Conservation (phyloP, 768 basidiomycete species). For the Sporobolomyces roseus region DNA sequence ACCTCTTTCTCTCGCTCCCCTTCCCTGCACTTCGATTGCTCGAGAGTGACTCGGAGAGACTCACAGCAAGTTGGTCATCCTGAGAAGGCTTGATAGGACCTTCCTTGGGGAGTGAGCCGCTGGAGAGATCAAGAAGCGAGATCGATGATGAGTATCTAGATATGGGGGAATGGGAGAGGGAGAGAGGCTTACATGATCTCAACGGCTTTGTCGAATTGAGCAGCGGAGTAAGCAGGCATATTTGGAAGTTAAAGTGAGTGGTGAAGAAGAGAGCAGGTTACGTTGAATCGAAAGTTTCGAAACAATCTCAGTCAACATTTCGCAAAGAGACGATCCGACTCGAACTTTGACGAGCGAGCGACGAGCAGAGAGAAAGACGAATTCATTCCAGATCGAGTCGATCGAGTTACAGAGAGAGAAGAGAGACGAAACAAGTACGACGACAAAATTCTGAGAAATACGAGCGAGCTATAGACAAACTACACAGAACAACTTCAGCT, state of each 20-base stretch:
- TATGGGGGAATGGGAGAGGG: neutral
- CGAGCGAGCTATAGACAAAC: no score
- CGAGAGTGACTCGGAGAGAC: constrained; percentile 45
- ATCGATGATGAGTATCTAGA: neutral
- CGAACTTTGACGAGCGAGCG: no score
- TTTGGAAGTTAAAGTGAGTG: neutral
- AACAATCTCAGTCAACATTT: neutral
- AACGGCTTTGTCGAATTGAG: constrained; percentile 72
- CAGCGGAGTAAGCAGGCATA: constrained; percentile 51
- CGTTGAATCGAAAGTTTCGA: neutral
- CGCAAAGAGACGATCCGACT: no score
- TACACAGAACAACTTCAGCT: no score
- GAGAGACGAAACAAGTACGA: no score
- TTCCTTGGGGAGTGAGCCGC: constrained; percentile 52
- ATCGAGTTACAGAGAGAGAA: no score
- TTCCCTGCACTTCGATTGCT: no score
- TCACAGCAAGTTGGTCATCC: constrained; percentile 74
- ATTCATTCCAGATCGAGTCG: no score
- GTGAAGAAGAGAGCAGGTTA: neutral
- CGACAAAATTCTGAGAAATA: no score
- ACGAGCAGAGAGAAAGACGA: no score
- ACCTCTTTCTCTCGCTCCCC: neutral
- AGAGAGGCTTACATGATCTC: constrained; percentile 52
- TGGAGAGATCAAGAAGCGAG: neutral
- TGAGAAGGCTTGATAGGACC: constrained; percentile 70